Conservation (phyloP, 192 early-diverging fungal species). For the Mortierella alpina region DNA sequence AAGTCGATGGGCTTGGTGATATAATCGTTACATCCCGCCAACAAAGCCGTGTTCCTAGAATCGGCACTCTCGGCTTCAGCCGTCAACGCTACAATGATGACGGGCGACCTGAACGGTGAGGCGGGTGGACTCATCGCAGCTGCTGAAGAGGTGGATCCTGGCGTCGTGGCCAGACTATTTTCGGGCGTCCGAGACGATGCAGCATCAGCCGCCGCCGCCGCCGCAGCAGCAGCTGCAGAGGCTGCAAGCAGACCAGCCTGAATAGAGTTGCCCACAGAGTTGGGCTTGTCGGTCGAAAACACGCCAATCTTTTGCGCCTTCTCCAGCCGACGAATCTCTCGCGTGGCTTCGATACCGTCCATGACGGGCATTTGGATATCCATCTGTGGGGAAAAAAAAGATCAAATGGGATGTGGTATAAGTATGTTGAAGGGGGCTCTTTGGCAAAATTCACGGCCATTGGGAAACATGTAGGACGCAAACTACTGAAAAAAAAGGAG, state of each 20-base stretch:
- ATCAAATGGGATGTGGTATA: not conserved
- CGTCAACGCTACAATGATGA: conserved; percentile 90
- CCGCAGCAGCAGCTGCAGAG: conserved; percentile 5
- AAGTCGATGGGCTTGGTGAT: conserved; percentile 88
- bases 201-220: not conserved
- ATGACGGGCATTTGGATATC: conserved; percentile 80
- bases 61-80: conserved; percentile 59
- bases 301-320: conserved; percentile 68
- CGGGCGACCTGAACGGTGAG: conserved; percentile 68
- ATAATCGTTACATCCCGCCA: conserved; percentile 92
- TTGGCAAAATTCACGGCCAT: not conserved
- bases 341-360: conserved; percentile 76
- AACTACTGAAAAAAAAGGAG: no score
- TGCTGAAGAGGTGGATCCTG: not conserved
- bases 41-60: conserved; percentile 69
- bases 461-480: not conserved
- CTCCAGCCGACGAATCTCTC: conserved; percentile 68
- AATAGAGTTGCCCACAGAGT: conserved; percentile 22
- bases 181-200: not conserved
- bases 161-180: no score
- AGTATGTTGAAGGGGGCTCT: not conserved
- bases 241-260: conserved; percentile 9
- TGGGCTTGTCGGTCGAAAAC: conserved; percentile 55
- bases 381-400: conserved; percentile 58
- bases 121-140: conserved; percentile 34